Evolutionary conservation across 148 eudicot genomes (phyloP), one percentile per base, ranked within the genome.

Genomic region (Rhododendron mucronatum): DNA sequence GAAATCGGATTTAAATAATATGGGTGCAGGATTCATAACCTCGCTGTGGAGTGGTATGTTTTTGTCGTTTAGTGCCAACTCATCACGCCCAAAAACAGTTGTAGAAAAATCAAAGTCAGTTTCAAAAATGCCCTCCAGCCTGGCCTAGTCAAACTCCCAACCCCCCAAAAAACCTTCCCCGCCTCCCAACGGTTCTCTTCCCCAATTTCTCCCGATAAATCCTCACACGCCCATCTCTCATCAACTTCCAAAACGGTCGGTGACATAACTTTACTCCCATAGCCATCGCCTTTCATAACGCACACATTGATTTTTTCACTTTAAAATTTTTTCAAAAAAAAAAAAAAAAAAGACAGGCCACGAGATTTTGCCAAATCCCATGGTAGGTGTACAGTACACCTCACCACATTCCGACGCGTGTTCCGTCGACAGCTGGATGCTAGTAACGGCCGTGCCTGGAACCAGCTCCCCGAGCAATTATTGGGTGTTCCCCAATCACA

Each of bases 361-460:
- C 91, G 88, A 83, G 87, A 89, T 81, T 86, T 86, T 50, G 50
- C 76, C 18, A 28, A 47, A 55, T 88, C 47, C 20, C 74, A 30
- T 61, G 10, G 55, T 81, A 69, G 78, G 84, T 77, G 85, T 78
- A 85, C 88, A 55, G 57, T 81, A 51, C 23, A 81, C 4, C 26
- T 14, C 21, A 30, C 37, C 28, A 26, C 0, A 1, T 5, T 5
- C n/a, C 61, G 91, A 91, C 95, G 88, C 95, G 91, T 90, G 95
- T 90, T 10, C 87, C 88, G 3, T 39, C 76, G 84, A 89, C 92
- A 93, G 95, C 93, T 93, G 89, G 86, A 83, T 85, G 28, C 80
- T 81, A 73, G 88, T 87, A 90, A 90, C 95, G 88, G 88, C 91
- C 86, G 87, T 87, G 84, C 88, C 83, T 50, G 77, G 90, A 89